phyloP scores from a whole-genome alignment of 805 yeast genomes.

The Suhomyces prunicola region DNA sequence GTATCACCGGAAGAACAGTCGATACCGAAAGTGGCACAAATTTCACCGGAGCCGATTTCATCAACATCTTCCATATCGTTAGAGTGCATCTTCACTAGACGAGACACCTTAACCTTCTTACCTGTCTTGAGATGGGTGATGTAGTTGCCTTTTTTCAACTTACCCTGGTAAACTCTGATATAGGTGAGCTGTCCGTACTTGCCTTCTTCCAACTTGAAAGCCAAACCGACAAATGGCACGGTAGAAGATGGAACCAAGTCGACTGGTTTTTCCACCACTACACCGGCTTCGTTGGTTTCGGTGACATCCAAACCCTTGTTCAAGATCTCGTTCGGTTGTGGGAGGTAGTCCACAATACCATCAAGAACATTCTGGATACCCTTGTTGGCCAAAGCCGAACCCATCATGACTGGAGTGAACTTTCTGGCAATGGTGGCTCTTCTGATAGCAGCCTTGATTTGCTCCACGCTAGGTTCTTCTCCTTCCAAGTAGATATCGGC shows the following conservation, averaged over 20 bases:
- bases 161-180: slow-evolving; percentile 95
- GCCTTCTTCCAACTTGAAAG: slow-evolving; percentile 99
- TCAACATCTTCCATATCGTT: slow-evolving; percentile 98
- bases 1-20: slow-evolving; percentile 99
- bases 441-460: slow-evolving; percentile 86
- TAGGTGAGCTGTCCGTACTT: slow-evolving; percentile 97
- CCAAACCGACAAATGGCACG: slow-evolving; percentile 90
- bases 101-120: slow-evolving; percentile 81
- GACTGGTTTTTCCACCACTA: slow-evolving; percentile 51
- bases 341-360: slow-evolving; percentile 93
- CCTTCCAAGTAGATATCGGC: slow-evolving; percentile 93
- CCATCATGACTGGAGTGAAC: slow-evolving; percentile 99
- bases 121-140: slow-evolving; percentile 89
- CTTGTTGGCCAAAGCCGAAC: slow-evolving; percentile 94
- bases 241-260: slow-evolving; percentile 67
- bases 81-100: slow-evolving; percentile 97
- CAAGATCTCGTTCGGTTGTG: slow-evolving; percentile 90
- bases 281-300: slow-evolving; percentile 45
- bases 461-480: slow-evolving; percentile 77
- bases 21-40: slow-evolving; percentile 98
- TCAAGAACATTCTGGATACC: slow-evolving; percentile 95
- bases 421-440: slow-evolving; percentile 92
- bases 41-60: slow-evolving; percentile 96
- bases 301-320: slow-evolving; percentile 83
- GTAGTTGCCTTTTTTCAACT: slow-evolving; percentile 82